Evolutionary conservation across 1,284 basidiomycete genomes (phyloP).

Genomic region (Heimioporus retisporus): DNA sequence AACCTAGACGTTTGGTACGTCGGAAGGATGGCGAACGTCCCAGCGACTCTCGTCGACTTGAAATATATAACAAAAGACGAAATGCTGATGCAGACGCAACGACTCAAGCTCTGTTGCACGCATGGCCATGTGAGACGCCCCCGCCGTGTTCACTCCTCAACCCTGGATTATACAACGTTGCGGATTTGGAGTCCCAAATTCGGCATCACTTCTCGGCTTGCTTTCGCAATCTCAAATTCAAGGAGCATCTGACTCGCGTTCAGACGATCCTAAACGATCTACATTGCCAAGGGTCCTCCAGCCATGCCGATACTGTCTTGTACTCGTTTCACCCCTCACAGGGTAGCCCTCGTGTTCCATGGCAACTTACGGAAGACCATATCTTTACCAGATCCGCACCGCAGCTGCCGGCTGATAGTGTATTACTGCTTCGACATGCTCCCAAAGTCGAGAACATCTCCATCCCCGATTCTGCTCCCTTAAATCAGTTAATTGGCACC

Average conservation of each 20-base stretch:
- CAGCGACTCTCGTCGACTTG: too few species aligned
- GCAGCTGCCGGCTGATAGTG: not conserved
- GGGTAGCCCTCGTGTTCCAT: not conserved
- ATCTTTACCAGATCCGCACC: slow-evolving; percentile 19
- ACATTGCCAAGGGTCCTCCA: not conserved
- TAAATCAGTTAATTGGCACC: not conserved
- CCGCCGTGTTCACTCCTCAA: slow-evolving; percentile 14
- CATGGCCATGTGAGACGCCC: slow-evolving; percentile 3
- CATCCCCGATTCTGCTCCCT: not conserved
- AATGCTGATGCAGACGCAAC: slow-evolving; percentile 5
- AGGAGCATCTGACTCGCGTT: slow-evolving; percentile 18
- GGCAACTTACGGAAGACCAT: slow-evolving; percentile 2
- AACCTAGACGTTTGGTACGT: not conserved
- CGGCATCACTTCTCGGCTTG: slow-evolving; percentile 14
- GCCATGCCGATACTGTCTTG: slow-evolving; percentile 3
- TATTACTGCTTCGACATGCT: not conserved
- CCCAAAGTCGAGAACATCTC: not conserved
- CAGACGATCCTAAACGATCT: slow-evolving; percentile 20
- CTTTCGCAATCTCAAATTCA: too few species aligned
- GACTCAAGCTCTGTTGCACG: slow-evolving; percentile 1
- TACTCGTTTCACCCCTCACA: slow-evolving; percentile 22
- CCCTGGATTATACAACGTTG: slow-evolving; percentile 13
- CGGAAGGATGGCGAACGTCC: too few species aligned
- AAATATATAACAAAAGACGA: too few species aligned
- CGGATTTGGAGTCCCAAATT: slow-evolving; percentile 5